Percentiles rank a stretch among this genome's conserved stretches.
Conservation (phyloP, 768 basidiomycete species). For the Russula brevipes region DNA sequence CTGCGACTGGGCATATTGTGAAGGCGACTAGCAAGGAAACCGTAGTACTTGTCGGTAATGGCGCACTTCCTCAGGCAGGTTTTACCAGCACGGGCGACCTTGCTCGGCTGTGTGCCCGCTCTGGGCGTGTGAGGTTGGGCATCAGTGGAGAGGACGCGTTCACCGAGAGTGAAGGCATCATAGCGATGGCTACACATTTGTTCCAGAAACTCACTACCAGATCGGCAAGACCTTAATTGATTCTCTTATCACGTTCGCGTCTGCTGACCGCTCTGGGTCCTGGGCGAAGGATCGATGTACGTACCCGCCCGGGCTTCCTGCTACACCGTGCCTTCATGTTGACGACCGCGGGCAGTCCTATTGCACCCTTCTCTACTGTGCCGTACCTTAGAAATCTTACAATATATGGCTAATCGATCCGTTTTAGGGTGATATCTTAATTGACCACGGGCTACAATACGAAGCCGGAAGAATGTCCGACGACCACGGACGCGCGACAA, state of each 20-base stretch:
- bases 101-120: conserved; percentile 7
- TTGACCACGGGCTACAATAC: neutral
- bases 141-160: conserved; percentile 20
- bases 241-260: neutral
- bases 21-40: conserved; percentile 12
- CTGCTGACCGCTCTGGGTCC: conserved; percentile 11
- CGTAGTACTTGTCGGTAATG: conserved; percentile 11
- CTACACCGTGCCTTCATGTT: neutral
- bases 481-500: conserved; percentile 24
- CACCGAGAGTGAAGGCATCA: conserved; percentile 11
- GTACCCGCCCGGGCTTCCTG: neutral
- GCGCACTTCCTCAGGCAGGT: conserved; percentile 3
- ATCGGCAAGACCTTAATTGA: conserved; percentile 8
- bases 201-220: conserved; percentile 7
- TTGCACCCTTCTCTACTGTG: conserved; percentile 1
- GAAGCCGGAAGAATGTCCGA: conserved; percentile 23
- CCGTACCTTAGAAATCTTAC: conserved; percentile 13
- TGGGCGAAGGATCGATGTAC: conserved; percentile 4
- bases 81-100: conserved; percentile 4
- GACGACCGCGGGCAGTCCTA: conserved; percentile 9
- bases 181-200: conserved; percentile 1
- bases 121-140: conserved; percentile 19
- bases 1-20: conserved; percentile 4
- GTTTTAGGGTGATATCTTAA: conserved; percentile 14
- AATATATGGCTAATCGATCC: conserved; percentile 8